Percentiles rank a stretch among this genome's conserved stretches.
These are phyloP conservation scores for Acarospora socialis DNA, from an alignment of 2,329 filamentous ascomycete species.

Conservation along the genomic window DNA sequence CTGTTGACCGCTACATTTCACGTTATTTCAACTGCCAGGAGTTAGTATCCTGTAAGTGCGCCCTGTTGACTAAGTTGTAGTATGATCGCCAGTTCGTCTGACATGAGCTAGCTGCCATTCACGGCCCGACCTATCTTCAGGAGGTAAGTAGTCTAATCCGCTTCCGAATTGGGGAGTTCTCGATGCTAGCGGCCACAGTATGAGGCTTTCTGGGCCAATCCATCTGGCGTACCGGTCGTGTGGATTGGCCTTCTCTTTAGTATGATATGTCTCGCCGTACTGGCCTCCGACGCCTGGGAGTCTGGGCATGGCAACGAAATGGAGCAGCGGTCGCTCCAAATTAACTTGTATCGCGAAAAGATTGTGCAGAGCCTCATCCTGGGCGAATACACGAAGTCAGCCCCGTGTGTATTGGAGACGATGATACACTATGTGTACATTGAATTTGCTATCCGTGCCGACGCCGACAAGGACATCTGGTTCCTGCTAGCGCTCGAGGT, in stretches of 20 bases:
- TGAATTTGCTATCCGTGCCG: conserved; percentile 16
- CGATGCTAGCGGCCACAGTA: neutral
- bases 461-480: conserved; percentile 16
- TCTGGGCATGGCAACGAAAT: no score
- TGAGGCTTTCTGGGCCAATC: conserved; percentile 5
- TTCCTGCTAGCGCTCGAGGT: conserved; percentile 19
- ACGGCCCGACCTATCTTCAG: conserved; percentile 20
- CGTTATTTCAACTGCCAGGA: conserved; percentile 22
- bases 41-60: conserved; percentile 16
- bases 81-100: no score
- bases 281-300: no score
- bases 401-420: conserved; percentile 18
- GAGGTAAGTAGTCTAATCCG: conserved; percentile 20
- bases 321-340: no score
- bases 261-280: conserved; percentile 2
- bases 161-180: neutral
- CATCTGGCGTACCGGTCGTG: conserved; percentile 3
- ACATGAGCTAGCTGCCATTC: conserved; percentile 12
- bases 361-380: conserved; percentile 19
- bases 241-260: conserved; percentile 7
- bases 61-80: conserved; percentile 15
- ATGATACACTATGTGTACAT: conserved; percentile 15
- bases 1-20: conserved; percentile 18
- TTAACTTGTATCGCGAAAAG: conserved; percentile 10
- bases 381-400: conserved; percentile 18